Percentiles rank a stretch among this genome's conserved stretches.
These are phyloP conservation scores for Babesia ovis DNA, from an alignment of 169 alveolate genomes.

Conservation along the genomic window DNA sequence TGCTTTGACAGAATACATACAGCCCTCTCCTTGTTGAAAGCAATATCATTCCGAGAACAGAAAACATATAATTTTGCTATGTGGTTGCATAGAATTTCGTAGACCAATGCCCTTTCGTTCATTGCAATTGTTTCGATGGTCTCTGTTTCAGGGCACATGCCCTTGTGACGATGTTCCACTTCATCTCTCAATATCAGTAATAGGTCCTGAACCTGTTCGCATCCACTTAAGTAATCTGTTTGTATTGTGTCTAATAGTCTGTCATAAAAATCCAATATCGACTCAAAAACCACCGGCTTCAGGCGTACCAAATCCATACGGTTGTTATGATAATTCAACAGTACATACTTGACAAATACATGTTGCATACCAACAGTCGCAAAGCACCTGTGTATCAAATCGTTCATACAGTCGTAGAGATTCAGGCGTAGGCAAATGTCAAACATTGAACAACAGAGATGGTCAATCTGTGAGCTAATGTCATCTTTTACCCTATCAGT, in stretches of 20 bases:
- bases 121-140: background rate
- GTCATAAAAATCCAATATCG: conserved; percentile 43
- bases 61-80: conserved; percentile 29
- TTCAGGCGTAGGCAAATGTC: conserved; percentile 46
- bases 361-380: conserved; percentile 44
- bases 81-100: conserved; percentile 48
- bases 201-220: conserved; percentile 21
- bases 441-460: conserved; percentile 52
- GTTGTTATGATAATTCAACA: conserved; percentile 18
- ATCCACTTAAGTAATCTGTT: background rate
- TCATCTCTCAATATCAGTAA: conserved; percentile 16
- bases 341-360: conserved; percentile 54
- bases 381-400: conserved; percentile 47
- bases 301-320: conserved; percentile 39
- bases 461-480: conserved; percentile 46
- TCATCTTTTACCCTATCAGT: conserved; percentile 49
- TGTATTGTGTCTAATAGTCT: conserved; percentile 23
- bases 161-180: conserved; percentile 4
- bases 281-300: conserved; percentile 46
- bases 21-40: conserved; percentile 39
- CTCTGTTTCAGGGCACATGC: background rate
- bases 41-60: conserved; percentile 43
- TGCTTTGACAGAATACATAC: conserved; percentile 48
- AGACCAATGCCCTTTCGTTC: background rate
- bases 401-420: conserved; percentile 50